Evolutionary conservation across 2,329 filamentous ascomycete genomes (phyloP), one percentile per base, ranked within the genome.

Genomic region (Colletotrichum sp.): DNA sequence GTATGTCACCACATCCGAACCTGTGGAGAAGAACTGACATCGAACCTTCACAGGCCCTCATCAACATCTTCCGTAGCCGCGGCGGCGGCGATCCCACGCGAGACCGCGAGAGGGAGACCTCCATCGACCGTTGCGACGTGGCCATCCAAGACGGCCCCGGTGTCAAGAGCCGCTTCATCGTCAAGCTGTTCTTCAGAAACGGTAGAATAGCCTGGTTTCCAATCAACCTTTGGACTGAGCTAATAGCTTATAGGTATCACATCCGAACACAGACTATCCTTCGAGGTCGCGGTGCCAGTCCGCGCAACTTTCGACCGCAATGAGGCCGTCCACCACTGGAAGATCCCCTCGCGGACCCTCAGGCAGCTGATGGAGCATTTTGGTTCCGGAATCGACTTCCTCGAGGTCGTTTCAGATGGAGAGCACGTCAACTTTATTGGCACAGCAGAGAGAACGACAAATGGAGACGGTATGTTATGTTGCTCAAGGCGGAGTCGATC

Each of bases 351-450:
- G 4, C 89, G 92, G 75, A 93, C 93, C 0, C 85, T 96, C 68
- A 91, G 93, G 77, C 94, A 96, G 80, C 90, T 95, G 77, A 93
- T 95, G 85, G 95, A 96, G 76, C 94, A 95, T 81, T 96, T 96
- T 81, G 94, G 94, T 0, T 93, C 93, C 2, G 94, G 94, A 7
- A 95, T 95, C 36, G 95, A 96, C 82, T 93, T 96, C 79, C 89
- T 96, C 4, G 95, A 96, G 79, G 93, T 96, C 78, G 94, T 94
- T 81, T 92, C 93, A 0, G 92, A 95, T 76, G 92, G 92, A 15
- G 92, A 94, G 69, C 91, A 94, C 63, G 92, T 94, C 18, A 94
- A 95, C 73, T 95, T 96, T 80, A 95, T 94, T 30, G 96, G 94
- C 81, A 96, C 95, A 80, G 96, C 94, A 1, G 95, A 96, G 82